A percentile compares a stretch with the other conserved stretches of the same genome.
Evolutionary conservation across 2,329 filamentous ascomycete species (phyloP).

Genomic region (Neofusicoccum ribis): DNA sequence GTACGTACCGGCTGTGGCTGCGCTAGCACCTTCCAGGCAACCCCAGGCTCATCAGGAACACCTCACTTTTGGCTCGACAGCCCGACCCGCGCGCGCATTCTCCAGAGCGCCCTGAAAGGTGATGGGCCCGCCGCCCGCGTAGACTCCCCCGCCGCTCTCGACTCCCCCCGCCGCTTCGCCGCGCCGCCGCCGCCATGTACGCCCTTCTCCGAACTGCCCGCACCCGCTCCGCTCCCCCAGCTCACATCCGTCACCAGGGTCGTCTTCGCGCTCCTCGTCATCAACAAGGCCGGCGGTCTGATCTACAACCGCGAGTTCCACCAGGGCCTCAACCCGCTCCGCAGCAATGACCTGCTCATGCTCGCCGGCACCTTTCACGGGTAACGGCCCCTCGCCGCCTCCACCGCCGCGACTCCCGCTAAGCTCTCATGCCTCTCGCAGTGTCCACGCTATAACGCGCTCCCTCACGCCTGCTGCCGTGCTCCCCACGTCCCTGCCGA

Average conservation of each 20-base stretch:
- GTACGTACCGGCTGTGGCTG: conserved; percentile 5
- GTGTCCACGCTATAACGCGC: conserved; percentile 65
- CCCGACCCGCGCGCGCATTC: not conserved
- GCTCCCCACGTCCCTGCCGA: conserved; percentile 24
- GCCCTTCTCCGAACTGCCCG: conserved; percentile 8
- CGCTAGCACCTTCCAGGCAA: not conserved
- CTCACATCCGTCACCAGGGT: conserved; percentile 60
- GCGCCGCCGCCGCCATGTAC: conserved; percentile 5
- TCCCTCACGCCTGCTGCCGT: conserved; percentile 48
- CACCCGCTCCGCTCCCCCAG: not conserved
- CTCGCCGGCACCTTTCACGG: conserved; percentile 97
- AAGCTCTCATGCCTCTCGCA: conserved; percentile 27
- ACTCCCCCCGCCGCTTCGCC: not conserved
- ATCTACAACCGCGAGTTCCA: conserved; percentile 96
- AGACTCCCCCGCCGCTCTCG: not conserved
- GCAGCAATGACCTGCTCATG: conserved; percentile 94
- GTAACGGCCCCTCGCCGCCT: conserved; percentile 50
- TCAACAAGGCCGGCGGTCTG: conserved; percentile 96
- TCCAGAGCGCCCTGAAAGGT: not conserved
- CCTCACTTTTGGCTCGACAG: not conserved
- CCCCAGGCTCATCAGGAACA: not conserved
- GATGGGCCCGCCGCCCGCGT: conserved; percentile 9
- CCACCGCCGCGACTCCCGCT: not conserved
- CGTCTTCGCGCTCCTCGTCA: conserved; percentile 92
- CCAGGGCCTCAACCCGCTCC: conserved; percentile 81